Base-by-base conservation (phyloP, 495 filamentous ascomycete genomes). In the Evernia prunastri region DNA sequence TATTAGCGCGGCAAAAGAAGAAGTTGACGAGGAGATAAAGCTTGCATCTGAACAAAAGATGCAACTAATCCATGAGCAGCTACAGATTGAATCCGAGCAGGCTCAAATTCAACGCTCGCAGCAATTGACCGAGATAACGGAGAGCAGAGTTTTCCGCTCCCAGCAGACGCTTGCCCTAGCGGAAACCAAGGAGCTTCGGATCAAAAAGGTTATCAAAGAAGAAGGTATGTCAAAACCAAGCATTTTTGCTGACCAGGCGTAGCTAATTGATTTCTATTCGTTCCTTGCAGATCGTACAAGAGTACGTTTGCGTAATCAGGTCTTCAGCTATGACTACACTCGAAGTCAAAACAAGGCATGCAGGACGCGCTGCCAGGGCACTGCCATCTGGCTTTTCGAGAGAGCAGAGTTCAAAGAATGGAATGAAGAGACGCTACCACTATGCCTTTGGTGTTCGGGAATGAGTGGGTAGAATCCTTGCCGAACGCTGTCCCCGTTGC, bases 321-420 rank as follows among this genome's bases (percentile, higher is more conserved):
- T 58, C 56, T 58, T 58, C 33, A 58, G 56, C 33, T 58, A 58
- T 58, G 15, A 58, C 33, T 58, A 58, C 23, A 58, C 56, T 58
- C 56, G 56, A 58, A 58, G 56, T 58, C 33, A 58, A 58, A 37
- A n/a, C 11, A 58, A 58, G 33, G 15, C 15, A 58, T 58, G 15
- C 11, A 58, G 56, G 15, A 58, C 56, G 56, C 56, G 56, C 56
- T 58, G 15, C 15, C 15, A 58, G n/a, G 15, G 31, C 33, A 58
- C 33, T 58, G 15, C 15, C 33, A 15, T 58, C 56, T 58, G 33
- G 33, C 56, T 58, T 15, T 58, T 58, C 27, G 56, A 58, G 56
- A 58, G 56, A 58, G 56, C 56, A 58, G 56, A 58, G 56, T 58
- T 58, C 56, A 58, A 37, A 58, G 56, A 58, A 58, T 58, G 15